Conservation (phyloP, 1,284 basidiomycete species). For the Tilletia walkeri region DNA sequence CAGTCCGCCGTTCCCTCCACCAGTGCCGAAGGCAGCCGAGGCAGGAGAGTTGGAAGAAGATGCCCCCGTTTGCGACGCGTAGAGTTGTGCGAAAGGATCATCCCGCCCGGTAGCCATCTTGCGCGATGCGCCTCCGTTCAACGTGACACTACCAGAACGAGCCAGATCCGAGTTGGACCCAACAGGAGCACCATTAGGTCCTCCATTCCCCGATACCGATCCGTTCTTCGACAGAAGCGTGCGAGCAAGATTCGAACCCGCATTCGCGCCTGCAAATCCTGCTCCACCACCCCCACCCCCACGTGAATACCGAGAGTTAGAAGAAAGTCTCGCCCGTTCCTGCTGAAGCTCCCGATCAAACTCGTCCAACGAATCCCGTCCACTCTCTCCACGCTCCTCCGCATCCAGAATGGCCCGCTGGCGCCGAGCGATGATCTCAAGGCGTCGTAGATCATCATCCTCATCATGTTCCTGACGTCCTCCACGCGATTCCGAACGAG, state of each 20-base stretch:
- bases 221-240: background rate
- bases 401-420: slow-evolving; percentile 15
- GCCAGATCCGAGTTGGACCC: background rate
- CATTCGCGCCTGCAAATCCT: background rate
- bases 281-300: background rate
- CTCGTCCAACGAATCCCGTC: slow-evolving; percentile 33
- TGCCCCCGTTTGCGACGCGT: slow-evolving; percentile 1
- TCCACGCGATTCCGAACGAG: background rate
- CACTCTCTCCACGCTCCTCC: slow-evolving; percentile 7
- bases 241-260: background rate
- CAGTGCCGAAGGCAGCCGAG: background rate
- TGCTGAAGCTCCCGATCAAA: slow-evolving; percentile 46
- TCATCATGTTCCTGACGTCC: background rate
- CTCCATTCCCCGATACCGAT: background rate
- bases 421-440: slow-evolving; percentile 7
- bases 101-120: background rate
- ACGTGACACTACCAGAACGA: background rate
- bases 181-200: background rate
- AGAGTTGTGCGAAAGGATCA: slow-evolving; percentile 8
- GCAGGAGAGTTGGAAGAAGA: background rate
- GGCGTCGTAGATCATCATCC: background rate
- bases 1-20: background rate
- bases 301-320: background rate
- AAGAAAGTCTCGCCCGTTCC: background rate
- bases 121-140: background rate